Percentiles rank a stretch among this genome's conserved stretches.
Evolutionary conservation across 345 rosid species (phyloP).

Genomic region (Acer campestre): DNA sequence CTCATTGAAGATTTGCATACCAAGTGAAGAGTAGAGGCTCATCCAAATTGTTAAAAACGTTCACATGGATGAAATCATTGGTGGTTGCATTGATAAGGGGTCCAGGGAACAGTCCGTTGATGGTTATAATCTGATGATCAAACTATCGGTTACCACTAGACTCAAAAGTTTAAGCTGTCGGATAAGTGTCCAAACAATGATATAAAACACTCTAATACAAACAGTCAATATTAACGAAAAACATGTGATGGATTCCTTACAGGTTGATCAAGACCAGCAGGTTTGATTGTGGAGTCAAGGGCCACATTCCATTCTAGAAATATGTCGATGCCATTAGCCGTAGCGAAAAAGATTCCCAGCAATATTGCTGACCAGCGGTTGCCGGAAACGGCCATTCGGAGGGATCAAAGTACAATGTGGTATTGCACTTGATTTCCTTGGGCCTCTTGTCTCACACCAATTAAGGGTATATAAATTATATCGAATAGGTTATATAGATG

Average conservation of each 20-base stretch:
- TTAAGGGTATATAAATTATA: neutral
- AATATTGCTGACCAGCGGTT: slow-evolving; percentile 5
- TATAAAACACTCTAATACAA: too few relatives aligned
- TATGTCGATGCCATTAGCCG: slow-evolving; percentile 32
- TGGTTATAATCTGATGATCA: slow-evolving; percentile 47
- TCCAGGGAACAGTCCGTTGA: slow-evolving; percentile 71
- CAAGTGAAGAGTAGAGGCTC: slow-evolving; percentile 75
- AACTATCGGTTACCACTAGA: neutral
- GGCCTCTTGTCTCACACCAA: slow-evolving; percentile 3
- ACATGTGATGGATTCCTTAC: slow-evolving; percentile 23
- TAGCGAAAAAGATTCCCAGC: slow-evolving; percentile 10
- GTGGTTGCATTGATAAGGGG: slow-evolving; percentile 62
- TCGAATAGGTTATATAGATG: neutral
- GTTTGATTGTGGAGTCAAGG: slow-evolving; percentile 25
- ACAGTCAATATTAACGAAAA: too few relatives aligned
- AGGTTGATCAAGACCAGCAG: slow-evolving; percentile 33
- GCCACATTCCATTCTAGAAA: slow-evolving; percentile 53
- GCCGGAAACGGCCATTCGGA: slow-evolving; percentile 34
- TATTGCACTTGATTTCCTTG: slow-evolving; percentile 1
- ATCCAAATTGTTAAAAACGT: slow-evolving; percentile 53
- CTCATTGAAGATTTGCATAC: slow-evolving; percentile 22
- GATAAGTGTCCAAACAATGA: too few relatives aligned
- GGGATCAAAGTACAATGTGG: neutral
- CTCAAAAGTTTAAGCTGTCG: too few relatives aligned
- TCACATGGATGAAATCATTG: slow-evolving; percentile 47